Conservation (phyloP, 306 rosid species). For the Quercus wislizeni region DNA sequence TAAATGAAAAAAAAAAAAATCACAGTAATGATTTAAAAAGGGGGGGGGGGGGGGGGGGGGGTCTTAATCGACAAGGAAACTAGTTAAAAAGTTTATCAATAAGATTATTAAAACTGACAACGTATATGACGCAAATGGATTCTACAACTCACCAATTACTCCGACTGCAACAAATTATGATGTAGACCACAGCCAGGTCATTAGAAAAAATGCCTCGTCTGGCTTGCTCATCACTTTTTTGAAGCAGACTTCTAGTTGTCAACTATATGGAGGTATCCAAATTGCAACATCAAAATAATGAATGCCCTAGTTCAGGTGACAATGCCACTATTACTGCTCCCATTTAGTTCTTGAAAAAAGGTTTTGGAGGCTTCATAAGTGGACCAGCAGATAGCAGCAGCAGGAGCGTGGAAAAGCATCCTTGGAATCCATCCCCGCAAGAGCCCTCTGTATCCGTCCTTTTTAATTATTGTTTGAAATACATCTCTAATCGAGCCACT, state of each 20-base stretch:
- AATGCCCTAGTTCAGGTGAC: conserved; percentile 38
- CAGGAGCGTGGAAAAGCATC: conserved; percentile 98
- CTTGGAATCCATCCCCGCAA: conserved; percentile 96
- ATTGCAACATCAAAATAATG: conserved; percentile 31
- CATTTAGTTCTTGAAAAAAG: conserved; percentile 67
- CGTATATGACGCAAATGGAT: conserved; percentile 27
- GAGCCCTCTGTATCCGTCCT: conserved; percentile 87
- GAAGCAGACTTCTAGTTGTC: conserved; percentile 12
- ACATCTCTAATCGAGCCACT: conserved; percentile 78
- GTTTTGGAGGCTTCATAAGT: conserved; percentile 90
- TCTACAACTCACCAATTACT: conserved; percentile 21
- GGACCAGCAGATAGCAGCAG: conserved; percentile 98
- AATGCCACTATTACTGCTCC: conserved; percentile 28
- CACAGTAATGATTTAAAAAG: not conserved
- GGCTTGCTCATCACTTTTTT: conserved; percentile 20
- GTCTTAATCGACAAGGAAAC: not conserved
- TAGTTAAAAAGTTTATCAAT: not conserved
- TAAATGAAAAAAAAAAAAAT: not conserved
- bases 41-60: not conserved
- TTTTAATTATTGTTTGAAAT: conserved; percentile 58
- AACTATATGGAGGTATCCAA: conserved; percentile 12
- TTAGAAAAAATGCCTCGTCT: conserved; percentile 14
- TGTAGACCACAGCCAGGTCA: conserved; percentile 25
- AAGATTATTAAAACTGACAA: conserved; percentile 16
- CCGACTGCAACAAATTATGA: conserved; percentile 22